Conservation (phyloP, 306 rosid species). For the Pyrus communis region DNA sequence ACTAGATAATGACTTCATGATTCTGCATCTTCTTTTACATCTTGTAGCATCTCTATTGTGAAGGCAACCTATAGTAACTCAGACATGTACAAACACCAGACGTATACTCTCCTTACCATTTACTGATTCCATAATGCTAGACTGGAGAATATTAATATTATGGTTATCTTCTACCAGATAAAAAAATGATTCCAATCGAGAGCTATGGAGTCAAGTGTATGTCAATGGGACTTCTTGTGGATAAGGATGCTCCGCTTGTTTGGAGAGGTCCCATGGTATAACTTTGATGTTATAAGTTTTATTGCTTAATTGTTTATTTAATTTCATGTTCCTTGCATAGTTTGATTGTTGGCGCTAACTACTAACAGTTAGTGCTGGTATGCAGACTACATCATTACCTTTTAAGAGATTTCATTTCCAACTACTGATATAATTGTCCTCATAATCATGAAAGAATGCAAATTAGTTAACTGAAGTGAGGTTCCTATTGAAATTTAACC, state of each 20-base stretch:
- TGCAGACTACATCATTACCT: not conserved
- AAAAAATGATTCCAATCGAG: constrained; percentile 85
- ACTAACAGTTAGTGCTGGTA: not conserved
- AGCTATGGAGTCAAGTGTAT: constrained; percentile 88
- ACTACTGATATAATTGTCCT: not conserved
- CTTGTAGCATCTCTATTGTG: not conserved
- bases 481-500: not conserved
- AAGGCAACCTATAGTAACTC: not conserved
- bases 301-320: not conserved
- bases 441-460: not conserved
- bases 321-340: not conserved
- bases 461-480: not conserved
- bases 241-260: constrained; percentile 81
- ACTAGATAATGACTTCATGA: not conserved
- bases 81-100: not conserved
- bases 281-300: constrained; percentile 1
- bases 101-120: not conserved
- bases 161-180: constrained; percentile 49
- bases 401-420: not conserved
- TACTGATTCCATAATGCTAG: not conserved
- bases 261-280: constrained; percentile 99
- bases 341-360: not conserved
- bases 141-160: not conserved
- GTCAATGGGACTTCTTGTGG: constrained; percentile 94
- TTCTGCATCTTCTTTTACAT: not conserved